Evolutionary conservation across 2,329 filamentous ascomycete genomes (phyloP).

Genomic region (Monosporascus sp.): DNA sequence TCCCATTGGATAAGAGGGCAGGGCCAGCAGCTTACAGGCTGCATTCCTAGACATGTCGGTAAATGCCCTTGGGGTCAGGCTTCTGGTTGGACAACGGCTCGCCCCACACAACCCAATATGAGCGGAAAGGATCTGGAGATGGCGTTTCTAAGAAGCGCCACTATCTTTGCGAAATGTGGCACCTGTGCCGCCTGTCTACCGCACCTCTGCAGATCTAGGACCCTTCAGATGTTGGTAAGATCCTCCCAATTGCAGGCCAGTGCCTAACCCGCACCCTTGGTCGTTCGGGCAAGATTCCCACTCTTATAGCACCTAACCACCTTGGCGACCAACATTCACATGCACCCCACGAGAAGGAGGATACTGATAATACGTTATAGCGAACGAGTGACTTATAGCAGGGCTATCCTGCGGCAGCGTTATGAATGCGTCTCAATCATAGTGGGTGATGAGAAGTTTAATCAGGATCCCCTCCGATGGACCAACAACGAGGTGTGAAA

Average conservation of each 20-base stretch:
- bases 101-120: conserved; percentile 4
- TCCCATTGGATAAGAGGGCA: conserved; percentile 25
- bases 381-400: background rate
- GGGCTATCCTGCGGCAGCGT: background rate
- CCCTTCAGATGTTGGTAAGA: background rate
- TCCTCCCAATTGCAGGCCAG: background rate
- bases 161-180: background rate
- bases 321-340: background rate
- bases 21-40: conserved; percentile 20
- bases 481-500: background rate
- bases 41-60: conserved; percentile 19
- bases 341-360: background rate
- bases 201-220: background rate
- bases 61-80: conserved; percentile 17
- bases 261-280: background rate
- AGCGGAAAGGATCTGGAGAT: background rate
- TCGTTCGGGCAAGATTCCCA: background rate
- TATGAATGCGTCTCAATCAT: background rate
- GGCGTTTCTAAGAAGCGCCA: background rate
- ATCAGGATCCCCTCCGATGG: background rate
- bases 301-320: background rate
- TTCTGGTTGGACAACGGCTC: conserved; percentile 15
- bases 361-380: background rate
- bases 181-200: background rate
- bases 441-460: background rate